These are phyloP conservation scores for Entonaema liquescens DNA, from an alignment of 495 filamentous ascomycete genomes.

Conservation along the genomic window DNA sequence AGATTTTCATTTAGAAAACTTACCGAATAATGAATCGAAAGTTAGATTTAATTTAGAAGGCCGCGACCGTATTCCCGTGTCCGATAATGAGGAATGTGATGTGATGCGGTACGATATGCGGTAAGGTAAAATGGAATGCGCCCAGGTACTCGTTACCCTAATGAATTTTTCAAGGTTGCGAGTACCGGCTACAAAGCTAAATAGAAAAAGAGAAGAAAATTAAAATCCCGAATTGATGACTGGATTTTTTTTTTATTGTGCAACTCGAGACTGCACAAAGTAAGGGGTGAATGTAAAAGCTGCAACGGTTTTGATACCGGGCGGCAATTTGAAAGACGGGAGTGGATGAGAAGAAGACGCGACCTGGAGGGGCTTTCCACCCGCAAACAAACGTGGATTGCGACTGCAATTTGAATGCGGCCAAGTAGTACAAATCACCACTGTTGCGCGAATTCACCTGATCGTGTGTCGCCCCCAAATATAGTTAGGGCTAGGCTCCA, in stretches of 20 bases:
- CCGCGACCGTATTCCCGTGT: background rate
- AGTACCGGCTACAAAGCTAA: background rate
- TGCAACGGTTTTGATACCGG: conserved; percentile 23
- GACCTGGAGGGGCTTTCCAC: conserved; percentile 31
- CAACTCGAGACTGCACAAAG: background rate
- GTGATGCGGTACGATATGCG: conserved; percentile 5
- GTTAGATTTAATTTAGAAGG: background rate
- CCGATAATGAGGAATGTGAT: background rate
- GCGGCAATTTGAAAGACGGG: conserved; percentile 20
- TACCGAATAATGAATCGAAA: background rate
- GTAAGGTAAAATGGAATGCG: conserved; percentile 3
- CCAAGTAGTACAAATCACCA: conserved; percentile 12
- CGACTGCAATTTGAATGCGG: conserved; percentile 27
- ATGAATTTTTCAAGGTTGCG: background rate
- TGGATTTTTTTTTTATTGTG: background rate
- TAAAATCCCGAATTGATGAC: background rate
- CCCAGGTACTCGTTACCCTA: background rate
- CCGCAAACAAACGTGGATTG: conserved; percentile 31
- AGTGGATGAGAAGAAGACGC: conserved; percentile 38
- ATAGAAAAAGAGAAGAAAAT: background rate
- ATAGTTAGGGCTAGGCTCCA: conserved; percentile 31
- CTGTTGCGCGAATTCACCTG: conserved; percentile 38
- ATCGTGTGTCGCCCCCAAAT: conserved; percentile 18
- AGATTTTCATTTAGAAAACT: background rate
- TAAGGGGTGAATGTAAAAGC: conserved; percentile 4